Conservation (phyloP, 495 filamentous ascomycete genomes). For the Penicillium mononematosum region DNA sequence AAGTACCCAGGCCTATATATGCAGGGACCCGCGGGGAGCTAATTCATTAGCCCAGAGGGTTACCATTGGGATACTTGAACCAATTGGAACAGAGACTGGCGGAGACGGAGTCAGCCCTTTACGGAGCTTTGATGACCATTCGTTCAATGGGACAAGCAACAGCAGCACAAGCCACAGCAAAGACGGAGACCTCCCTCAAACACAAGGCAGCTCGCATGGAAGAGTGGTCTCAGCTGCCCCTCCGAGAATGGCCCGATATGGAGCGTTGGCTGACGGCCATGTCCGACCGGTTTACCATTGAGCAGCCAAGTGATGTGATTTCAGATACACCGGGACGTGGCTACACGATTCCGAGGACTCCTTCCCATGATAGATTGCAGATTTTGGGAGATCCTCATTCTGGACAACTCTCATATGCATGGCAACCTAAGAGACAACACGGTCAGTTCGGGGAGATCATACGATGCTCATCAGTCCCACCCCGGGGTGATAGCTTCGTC, state of each 20-base stretch:
- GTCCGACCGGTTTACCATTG: slow-evolving; percentile 20
- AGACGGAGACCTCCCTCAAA: slow-evolving; percentile 16
- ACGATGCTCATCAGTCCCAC: slow-evolving; percentile 14
- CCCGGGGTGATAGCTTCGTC: slow-evolving; percentile 12
- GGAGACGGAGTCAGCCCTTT: slow-evolving; percentile 32
- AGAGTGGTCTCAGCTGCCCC: slow-evolving; percentile 29
- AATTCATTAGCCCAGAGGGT: slow-evolving; percentile 17
- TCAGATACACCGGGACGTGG: slow-evolving; percentile 1
- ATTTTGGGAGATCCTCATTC: background rate
- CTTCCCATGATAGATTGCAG: background rate
- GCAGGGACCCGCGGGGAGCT: slow-evolving; percentile 5
- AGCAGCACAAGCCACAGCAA: slow-evolving; percentile 14
- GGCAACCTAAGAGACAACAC: slow-evolving; percentile 12
- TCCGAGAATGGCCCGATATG: slow-evolving; percentile 24
- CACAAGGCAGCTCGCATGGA: slow-evolving; percentile 30
- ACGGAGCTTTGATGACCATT: slow-evolving; percentile 27
- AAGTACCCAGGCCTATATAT: background rate
- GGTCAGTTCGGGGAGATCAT: slow-evolving; percentile 10
- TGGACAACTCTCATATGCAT: slow-evolving; percentile 8
- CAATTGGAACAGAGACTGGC: slow-evolving; percentile 32
- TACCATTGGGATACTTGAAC: slow-evolving; percentile 31
- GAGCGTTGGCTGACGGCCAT: slow-evolving; percentile 22
- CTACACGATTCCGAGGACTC: slow-evolving; percentile 9
- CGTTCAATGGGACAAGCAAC: slow-evolving; percentile 16
- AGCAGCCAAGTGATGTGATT: slow-evolving; percentile 1